Evolutionary conservation across 1,284 basidiomycete genomes (phyloP).

Genomic region (Melampsora americana): DNA sequence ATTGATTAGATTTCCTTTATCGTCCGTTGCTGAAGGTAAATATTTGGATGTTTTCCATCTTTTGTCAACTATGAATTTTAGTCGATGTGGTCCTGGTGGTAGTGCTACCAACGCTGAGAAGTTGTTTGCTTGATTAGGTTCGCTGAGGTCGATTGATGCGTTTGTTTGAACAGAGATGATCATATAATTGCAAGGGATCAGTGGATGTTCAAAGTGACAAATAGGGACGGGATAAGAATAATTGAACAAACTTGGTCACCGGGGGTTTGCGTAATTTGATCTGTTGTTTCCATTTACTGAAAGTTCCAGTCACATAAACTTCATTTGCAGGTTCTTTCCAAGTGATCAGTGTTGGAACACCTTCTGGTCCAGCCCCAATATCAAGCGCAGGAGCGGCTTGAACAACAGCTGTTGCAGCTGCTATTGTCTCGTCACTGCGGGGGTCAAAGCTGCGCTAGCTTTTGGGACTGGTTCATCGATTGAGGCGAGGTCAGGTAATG

Average conservation of each 20-base stretch:
- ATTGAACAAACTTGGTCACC: slow-evolving; percentile 40
- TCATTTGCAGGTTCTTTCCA: slow-evolving; percentile 52
- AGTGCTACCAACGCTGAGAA: slow-evolving; percentile 60
- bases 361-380: slow-evolving; percentile 50
- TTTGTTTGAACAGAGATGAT: neutral
- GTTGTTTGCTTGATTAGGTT: slow-evolving; percentile 54
- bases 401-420: slow-evolving; percentile 49
- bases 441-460: slow-evolving; percentile 46
- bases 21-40: slow-evolving; percentile 76
- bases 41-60: slow-evolving; percentile 72
- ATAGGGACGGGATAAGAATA: neutral
- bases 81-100: slow-evolving; percentile 85
- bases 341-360: slow-evolving; percentile 52
- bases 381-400: slow-evolving; percentile 47
- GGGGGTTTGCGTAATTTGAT: slow-evolving; percentile 55
- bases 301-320: slow-evolving; percentile 62
- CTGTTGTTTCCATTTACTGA: slow-evolving; percentile 61
- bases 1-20: slow-evolving; percentile 91
- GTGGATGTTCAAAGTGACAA: neutral
- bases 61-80: slow-evolving; percentile 94
- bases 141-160: neutral
- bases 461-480: neutral
- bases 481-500: slow-evolving; percentile 14
- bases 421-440: slow-evolving; percentile 48
- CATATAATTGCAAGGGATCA: neutral